A percentile compares a stretch with the other conserved stretches of the same genome.
Conservation (phyloP, 768 basidiomycete genomes). For the Rhizopogon roseolus region DNA sequence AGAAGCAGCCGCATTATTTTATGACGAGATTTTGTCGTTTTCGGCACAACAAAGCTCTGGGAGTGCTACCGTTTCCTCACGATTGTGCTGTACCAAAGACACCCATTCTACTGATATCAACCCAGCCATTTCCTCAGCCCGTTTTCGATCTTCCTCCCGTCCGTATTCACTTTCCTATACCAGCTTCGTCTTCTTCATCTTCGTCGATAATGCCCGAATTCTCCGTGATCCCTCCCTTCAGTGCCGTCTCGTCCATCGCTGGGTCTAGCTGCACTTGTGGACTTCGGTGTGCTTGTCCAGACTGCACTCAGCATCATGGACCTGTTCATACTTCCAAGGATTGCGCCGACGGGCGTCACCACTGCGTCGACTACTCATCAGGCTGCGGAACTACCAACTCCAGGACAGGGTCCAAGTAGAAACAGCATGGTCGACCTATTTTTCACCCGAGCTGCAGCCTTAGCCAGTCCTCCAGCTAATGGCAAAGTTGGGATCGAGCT, state of each 20-base stretch:
- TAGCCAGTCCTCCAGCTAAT: conserved; percentile 53
- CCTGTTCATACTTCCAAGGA: conserved; percentile 37
- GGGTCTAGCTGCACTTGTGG: conserved; percentile 74
- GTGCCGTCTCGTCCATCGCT: conserved; percentile 51
- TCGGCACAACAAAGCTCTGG: background rate
- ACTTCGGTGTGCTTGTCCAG: conserved; percentile 63
- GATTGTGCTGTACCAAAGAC: conserved; percentile 17
- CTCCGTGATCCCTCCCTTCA: conserved; percentile 56
- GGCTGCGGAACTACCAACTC: conserved; percentile 41
- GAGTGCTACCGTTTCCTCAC: conserved; percentile 1
- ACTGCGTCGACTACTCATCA: conserved; percentile 53
- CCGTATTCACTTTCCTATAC: conserved; percentile 47
- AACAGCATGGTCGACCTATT: conserved; percentile 53
- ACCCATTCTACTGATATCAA: background rate
- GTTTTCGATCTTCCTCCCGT: conserved; percentile 17
- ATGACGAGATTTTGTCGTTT: background rate
- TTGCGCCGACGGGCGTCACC: conserved; percentile 49
- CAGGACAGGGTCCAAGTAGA: conserved; percentile 4
- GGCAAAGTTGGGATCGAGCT: conserved; percentile 34
- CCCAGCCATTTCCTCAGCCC: background rate
- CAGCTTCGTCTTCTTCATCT: conserved; percentile 18
- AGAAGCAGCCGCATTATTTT: conserved; percentile 27
- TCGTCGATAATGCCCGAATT: conserved; percentile 37
- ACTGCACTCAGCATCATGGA: conserved; percentile 69
- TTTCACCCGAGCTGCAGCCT: conserved; percentile 61